Conservation (phyloP, 2,329 filamentous ascomycete genomes). For the Paramyrothecium sp. region DNA sequence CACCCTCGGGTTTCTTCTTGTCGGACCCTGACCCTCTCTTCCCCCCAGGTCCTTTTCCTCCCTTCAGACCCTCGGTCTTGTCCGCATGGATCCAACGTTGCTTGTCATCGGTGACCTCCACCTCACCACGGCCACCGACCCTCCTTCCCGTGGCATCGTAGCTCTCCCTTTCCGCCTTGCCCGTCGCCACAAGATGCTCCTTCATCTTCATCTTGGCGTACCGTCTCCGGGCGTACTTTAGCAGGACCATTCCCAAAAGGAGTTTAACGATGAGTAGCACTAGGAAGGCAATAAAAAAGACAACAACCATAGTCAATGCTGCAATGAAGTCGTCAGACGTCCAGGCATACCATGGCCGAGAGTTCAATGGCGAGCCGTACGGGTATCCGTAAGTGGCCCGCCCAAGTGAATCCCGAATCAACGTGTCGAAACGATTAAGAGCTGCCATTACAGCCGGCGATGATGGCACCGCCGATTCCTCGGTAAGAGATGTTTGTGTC, state of each 20-base stretch:
- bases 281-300: slow-evolving; percentile 83
- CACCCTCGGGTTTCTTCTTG: slow-evolving; percentile 41
- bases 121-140: slow-evolving; percentile 77
- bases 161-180: slow-evolving; percentile 47
- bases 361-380: slow-evolving; percentile 35
- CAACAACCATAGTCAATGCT: slow-evolving; percentile 75
- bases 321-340: slow-evolving; percentile 73
- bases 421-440: slow-evolving; percentile 73
- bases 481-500: slow-evolving; percentile 62
- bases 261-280: slow-evolving; percentile 83
- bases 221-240: slow-evolving; percentile 74
- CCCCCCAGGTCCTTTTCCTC: slow-evolving; percentile 51
- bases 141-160: slow-evolving; percentile 72
- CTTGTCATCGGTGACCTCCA: slow-evolving; percentile 88
- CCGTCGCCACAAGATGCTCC: slow-evolving; percentile 51
- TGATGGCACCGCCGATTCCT: slow-evolving; percentile 60
- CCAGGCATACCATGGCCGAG: slow-evolving; percentile 51
- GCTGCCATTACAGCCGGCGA: slow-evolving; percentile 77
- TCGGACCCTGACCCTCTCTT: slow-evolving; percentile 45
- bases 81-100: slow-evolving; percentile 84
- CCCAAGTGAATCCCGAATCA: slow-evolving; percentile 74
- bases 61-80: slow-evolving; percentile 68
- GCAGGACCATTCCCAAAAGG: slow-evolving; percentile 80
- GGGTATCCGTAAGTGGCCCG: slow-evolving; percentile 67
- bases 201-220: slow-evolving; percentile 78